phyloP scores from a whole-genome alignment of 1,284 basidiomycete genomes.

The Malassezia sp. region DNA sequence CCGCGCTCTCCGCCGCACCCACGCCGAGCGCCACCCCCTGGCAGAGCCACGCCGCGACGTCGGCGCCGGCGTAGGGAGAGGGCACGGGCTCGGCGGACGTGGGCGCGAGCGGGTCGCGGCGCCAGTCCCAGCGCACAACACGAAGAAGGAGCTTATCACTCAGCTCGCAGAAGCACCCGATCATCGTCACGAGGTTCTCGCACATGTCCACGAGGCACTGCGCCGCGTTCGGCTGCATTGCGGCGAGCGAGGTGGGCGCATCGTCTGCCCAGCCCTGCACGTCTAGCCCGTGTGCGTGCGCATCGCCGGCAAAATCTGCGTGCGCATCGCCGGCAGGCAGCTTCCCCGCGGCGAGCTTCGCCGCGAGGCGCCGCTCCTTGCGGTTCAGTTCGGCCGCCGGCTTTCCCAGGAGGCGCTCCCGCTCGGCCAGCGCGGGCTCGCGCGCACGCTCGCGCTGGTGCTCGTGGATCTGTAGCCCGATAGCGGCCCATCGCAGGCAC shows the following conservation, averaged over 20 bases:
- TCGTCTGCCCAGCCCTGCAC: conserved; percentile 13
- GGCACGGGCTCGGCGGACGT: conserved; percentile 9
- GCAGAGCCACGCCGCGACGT: conserved; percentile 24
- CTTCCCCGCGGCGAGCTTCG: conserved; percentile 30
- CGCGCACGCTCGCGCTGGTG: conserved; percentile 7
- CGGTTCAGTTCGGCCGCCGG: conserved; percentile 43
- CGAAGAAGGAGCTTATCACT: conserved; percentile 27
- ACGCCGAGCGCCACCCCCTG: conserved; percentile 21
- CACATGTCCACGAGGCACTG: conserved; percentile 30
- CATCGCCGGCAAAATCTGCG: conserved; percentile 15
- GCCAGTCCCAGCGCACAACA: conserved; percentile 26
- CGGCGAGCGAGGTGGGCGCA: conserved; percentile 10
- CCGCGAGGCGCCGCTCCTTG: conserved; percentile 39
- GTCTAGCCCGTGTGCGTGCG: conserved; percentile 14
- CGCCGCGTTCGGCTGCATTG: conserved; percentile 21
- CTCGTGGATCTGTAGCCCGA: conserved; percentile 21
- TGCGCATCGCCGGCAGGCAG: conserved; percentile 19
- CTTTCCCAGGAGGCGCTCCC: conserved; percentile 26
- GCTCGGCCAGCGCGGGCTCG: conserved; percentile 17
- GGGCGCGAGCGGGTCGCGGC: conserved; percentile 15
- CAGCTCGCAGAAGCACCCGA: conserved; percentile 26
- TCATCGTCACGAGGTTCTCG: conserved; percentile 26
- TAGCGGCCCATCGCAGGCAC: conserved; percentile 27
- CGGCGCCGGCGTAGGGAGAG: conserved; percentile 18
- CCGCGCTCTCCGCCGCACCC: background rate